Conservation (phyloP, 192 early-diverging fungal genomes). For the Coemansia reversa region DNA sequence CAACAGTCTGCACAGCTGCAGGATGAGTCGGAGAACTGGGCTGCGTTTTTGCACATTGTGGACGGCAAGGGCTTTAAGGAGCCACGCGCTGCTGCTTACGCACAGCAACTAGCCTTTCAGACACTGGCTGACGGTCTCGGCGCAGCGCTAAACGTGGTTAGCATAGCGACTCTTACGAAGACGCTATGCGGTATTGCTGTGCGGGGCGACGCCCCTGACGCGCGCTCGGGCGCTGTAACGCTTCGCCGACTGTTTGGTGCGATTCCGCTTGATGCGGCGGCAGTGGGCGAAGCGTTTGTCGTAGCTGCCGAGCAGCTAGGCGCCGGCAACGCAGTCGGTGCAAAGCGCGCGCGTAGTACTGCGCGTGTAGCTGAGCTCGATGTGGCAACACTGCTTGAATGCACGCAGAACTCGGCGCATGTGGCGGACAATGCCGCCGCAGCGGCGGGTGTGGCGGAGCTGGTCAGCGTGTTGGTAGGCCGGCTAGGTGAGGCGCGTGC, state of each 20-base stretch:
- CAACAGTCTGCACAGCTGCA: slow-evolving; percentile 13
- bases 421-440: slow-evolving; percentile 57
- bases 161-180: slow-evolving; percentile 14
- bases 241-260: slow-evolving; percentile 30
- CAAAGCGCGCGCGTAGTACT: slow-evolving; percentile 25
- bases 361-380: slow-evolving; percentile 38
- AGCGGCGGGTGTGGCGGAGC: slow-evolving; percentile 68
- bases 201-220: slow-evolving; percentile 23
- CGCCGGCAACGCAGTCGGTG: slow-evolving; percentile 22
- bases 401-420: slow-evolving; percentile 63
- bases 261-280: slow-evolving; percentile 30
- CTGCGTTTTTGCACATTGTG: slow-evolving; percentile 19
- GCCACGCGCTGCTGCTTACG: slow-evolving; percentile 20
- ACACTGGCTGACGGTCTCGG: slow-evolving; percentile 22
- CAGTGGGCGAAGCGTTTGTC: slow-evolving; percentile 27
- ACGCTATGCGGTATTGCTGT: slow-evolving; percentile 28
- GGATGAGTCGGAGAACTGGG: slow-evolving; percentile 14
- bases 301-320: slow-evolving; percentile 21
- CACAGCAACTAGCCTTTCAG: slow-evolving; percentile 43
- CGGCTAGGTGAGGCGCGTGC: slow-evolving; percentile 44
- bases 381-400: slow-evolving; percentile 71
- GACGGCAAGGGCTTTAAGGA: slow-evolving; percentile 14
- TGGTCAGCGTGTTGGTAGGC: slow-evolving; percentile 64
- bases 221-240: slow-evolving; percentile 15
- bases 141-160: slow-evolving; percentile 15